Conservation (phyloP, 2,329 filamentous ascomycete genomes). For the Epichloe bromicola region DNA sequence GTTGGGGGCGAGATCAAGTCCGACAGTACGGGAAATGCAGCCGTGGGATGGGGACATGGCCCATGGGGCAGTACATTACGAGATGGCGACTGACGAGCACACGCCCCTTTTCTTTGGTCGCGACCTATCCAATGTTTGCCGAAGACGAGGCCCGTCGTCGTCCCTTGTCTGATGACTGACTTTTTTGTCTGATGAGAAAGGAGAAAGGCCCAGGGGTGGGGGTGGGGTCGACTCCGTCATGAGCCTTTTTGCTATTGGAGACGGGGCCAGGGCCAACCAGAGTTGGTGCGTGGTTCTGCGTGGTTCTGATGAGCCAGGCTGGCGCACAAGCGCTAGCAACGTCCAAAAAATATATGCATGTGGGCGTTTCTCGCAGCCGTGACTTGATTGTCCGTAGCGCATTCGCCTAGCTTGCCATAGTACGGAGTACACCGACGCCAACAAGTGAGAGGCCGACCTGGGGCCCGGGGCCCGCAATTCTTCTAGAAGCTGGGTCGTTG, state of each 20-base stretch:
- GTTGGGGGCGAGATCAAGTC: slow-evolving; percentile 12
- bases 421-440: too few relatives aligned
- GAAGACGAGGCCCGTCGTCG: slow-evolving; percentile 11
- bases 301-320: background rate
- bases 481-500: slow-evolving; percentile 17
- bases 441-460: slow-evolving; percentile 5
- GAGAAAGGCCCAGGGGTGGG: background rate
- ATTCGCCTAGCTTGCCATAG: background rate
- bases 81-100: background rate
- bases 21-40: slow-evolving; percentile 8
- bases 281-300: slow-evolving; percentile 2
- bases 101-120: slow-evolving; percentile 1
- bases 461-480: slow-evolving; percentile 12
- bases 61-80: slow-evolving; percentile 1
- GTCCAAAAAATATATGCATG: slow-evolving; percentile 1
- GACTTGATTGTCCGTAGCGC: slow-evolving; percentile 5
- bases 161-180: slow-evolving; percentile 2
- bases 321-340: background rate
- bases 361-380: slow-evolving; percentile 2
- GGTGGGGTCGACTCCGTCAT: slow-evolving; percentile 2
- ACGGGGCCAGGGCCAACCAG: slow-evolving; percentile 9
- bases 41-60: slow-evolving; percentile 7
- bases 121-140: slow-evolving; percentile 20
- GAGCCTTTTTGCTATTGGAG: slow-evolving; percentile 14
- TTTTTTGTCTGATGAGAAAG: background rate